Evolutionary conservation across 2,329 filamentous ascomycete species (phyloP).

Genomic region (Diplodia sapinea): DNA sequence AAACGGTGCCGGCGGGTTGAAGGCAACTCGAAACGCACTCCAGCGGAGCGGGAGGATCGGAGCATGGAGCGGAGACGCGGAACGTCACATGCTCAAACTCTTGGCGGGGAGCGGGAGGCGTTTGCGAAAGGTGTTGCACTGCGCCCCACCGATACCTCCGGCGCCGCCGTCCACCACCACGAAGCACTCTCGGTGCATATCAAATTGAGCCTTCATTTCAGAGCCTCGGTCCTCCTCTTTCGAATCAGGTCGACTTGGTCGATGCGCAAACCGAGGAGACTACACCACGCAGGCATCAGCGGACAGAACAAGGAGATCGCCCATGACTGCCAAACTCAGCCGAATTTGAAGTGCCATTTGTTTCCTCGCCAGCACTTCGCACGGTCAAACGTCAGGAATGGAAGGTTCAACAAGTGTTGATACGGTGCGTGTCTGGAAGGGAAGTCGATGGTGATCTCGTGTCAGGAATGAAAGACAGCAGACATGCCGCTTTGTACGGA

Average conservation of each 20-base stretch:
- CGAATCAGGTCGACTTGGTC: background rate
- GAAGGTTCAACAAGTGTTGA: background rate
- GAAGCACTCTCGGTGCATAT: background rate
- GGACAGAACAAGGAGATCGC: background rate
- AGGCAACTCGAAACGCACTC: conserved; percentile 18
- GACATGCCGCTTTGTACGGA: background rate
- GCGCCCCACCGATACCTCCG: background rate
- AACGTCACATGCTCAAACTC: conserved; percentile 1
- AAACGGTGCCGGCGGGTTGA: background rate
- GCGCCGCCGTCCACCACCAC: background rate
- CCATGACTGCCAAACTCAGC: background rate
- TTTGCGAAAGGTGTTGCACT: background rate
- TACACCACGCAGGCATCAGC: background rate
- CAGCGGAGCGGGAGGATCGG: conserved; percentile 11
- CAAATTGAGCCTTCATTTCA: too few relatives aligned
- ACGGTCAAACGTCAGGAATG: background rate
- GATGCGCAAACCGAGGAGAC: background rate
- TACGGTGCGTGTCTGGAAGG: background rate
- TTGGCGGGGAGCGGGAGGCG: conserved; percentile 16
- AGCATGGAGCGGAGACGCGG: conserved; percentile 19
- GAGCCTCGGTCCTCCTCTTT: too few relatives aligned
- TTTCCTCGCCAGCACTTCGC: background rate
- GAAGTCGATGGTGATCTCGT: background rate
- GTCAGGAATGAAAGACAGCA: background rate
- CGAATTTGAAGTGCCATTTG: background rate